Base-by-base conservation (phyloP, 345 rosid genomes). In the Euphorbia lathyris region DNA sequence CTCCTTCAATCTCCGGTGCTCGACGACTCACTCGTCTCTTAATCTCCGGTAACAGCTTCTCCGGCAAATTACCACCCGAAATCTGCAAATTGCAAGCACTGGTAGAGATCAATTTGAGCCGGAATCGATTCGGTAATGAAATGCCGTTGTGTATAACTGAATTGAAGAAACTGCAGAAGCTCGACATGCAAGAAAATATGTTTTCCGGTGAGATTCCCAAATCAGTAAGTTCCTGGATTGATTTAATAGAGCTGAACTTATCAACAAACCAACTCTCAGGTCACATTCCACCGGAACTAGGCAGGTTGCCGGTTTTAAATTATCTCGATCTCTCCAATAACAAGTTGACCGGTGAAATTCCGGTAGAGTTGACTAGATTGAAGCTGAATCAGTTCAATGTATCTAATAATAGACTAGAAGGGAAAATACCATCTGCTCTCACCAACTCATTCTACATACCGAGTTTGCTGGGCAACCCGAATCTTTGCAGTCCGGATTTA, bases 251-350 rank as follows among this genome's bases (percentile, higher is more conserved):
- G 67, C 55, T 91, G 79, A 84, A 86, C 52, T 78, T 91, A 45
- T 76, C 96, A 9, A 26, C 73, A 11, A 91, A 91, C 67, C 74
- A 65, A 42, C 67, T 91, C 57, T 66, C 78, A 3, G 91, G 97
- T 17, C 17, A 51, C 30, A 91, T 91, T 43, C 97, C 97, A 19
- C 69, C 80, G 23, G 71, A 67, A 68, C 81, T 91, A 22, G 96
- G 90, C 0, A 61, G 63, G 11, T 65, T 89, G 19, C 85, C 90
- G 47, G 87, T 85, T 20, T 72, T 89, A 47, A 79, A 20, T 5
- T 80, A 70, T 51, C 79, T 91, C 30, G 93, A 91, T 80, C 85
- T 91, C 63, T 83, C 97, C 0, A 69, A 71, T 7, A 91, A 91
- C 80, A 65, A 23, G 42, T 63, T 91, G 30, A 73, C 79, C 22